Evolutionary conservation across 805 yeast species (phyloP), one percentile per base, ranked within the genome.

Genomic region (Yarrowia sp.): DNA sequence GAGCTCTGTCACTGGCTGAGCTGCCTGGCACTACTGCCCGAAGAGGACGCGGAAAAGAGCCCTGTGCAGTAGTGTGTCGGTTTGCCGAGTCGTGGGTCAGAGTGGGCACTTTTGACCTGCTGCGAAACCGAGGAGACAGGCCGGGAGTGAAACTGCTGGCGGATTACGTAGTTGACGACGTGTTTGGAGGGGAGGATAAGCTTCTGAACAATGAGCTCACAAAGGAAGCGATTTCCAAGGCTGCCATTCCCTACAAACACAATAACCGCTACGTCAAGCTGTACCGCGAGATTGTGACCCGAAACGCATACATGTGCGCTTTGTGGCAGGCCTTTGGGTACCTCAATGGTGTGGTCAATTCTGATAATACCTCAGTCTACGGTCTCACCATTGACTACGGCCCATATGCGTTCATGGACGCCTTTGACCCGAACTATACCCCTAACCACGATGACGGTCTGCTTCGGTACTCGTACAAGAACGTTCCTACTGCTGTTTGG

Each of bases 341-440:
- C 74, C 77, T 93, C 72, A 95, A 94, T 75, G 99, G 99, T 14
- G 98, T 95, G 5, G 80, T 95, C 69, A 94, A 94, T 77, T 93
- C 98, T 0, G 99, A 94, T 75, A 94, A 94, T 75, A 91, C 97
- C 0, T 91, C 97, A 0, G 83, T 94, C n/a, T 75, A 89, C 53
- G 99, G 99, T 0, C 80, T 92, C 11, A 86, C 97, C 0, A 85
- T 95, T 78, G 99, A 94, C 78, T 95, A 89, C 77, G 99, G 98
- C 2, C 98, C 99, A 0, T 95, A 91, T 79, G 90, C 96, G 19
- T 89, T 92, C 70, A 84, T 93, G 89, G 97, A 93, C 75, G 85
- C 84, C 56, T 94, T 89, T 75, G 88, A 91, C 74, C 93, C 96
- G 15, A 78, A 83, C 61, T 94, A 84, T 75, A 90, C 98, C 0